These are phyloP conservation scores for Yarrowia sp. DNA, from an alignment of 805 yeast genomes.

Conservation along the genomic window DNA sequence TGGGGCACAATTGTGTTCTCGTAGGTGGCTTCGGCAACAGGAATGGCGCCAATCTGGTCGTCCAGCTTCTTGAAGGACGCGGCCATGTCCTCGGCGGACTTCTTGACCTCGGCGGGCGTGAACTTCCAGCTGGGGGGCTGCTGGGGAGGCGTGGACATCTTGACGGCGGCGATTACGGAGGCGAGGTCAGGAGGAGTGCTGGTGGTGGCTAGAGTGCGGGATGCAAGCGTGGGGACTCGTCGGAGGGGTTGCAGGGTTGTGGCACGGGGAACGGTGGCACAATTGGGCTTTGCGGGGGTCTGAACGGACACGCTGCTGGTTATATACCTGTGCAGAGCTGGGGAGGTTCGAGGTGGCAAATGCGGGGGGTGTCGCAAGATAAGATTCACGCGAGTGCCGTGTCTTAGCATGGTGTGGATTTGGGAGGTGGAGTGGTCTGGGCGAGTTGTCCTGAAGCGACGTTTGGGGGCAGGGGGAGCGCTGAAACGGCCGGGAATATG, in stretches of 20 bases:
- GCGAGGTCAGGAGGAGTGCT: constrained; percentile 1
- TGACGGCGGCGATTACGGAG: constrained; percentile 1
- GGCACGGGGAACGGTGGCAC: background rate
- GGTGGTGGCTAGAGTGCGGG: background rate
- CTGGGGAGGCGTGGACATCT: constrained; percentile 24
- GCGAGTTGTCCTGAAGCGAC: no score
- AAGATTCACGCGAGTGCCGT: constrained; percentile 27
- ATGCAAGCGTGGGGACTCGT: background rate
- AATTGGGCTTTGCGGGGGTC: background rate
- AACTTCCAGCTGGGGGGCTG: constrained; percentile 24
- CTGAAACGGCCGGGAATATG: no score
- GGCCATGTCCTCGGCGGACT: constrained; percentile 1
- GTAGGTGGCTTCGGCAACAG: constrained; percentile 48
- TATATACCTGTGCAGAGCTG: constrained; percentile 19
- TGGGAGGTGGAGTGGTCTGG: no score
- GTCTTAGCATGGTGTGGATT: constrained; percentile 21
- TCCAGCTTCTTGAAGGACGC: constrained; percentile 42
- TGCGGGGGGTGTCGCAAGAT: constrained; percentile 24
- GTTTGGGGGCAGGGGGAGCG: no score
- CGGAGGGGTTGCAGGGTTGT: background rate
- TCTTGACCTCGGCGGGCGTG: constrained; percentile 19
- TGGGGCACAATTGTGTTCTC: constrained; percentile 56
- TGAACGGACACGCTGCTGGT: constrained; percentile 8
- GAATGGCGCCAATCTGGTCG: constrained; percentile 51
- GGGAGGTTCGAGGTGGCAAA: constrained; percentile 20